Evolutionary conservation across 768 basidiomycete species (phyloP), one percentile per base, ranked within the genome.

Genomic region (Tylopilus plumbeoviolaceoides): DNA sequence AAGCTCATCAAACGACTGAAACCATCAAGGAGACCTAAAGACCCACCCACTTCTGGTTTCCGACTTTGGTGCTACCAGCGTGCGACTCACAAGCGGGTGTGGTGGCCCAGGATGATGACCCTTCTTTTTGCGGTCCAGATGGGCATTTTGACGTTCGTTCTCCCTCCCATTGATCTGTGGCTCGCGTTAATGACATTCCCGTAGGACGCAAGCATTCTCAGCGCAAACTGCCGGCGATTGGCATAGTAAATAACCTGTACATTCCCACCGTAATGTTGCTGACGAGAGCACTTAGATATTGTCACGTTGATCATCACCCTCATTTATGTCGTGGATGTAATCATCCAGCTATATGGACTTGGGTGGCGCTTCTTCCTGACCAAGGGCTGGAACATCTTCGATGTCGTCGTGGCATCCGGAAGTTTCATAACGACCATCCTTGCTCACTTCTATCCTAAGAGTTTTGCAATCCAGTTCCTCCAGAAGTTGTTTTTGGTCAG

Each of bases 321-420:
- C 44, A 64, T 91, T 27, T 97, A 94, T 62, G 72, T 84, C 33
- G 53, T 89, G 52, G 95, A 98, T 66, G 83, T 91, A 28, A 54
- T 73, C 21, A 78, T 95, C 20, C 84, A 93, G n/a, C 74, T 87
- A 42, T 83, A 78, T 60, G 95, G 95, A 2, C 78, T 98, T 3
- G 93, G 95, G 2, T 87, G 85, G 83, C 69, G 68, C 12, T 89
- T 86, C 65, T 97, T 91, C 75, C 78, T 79, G 14, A 81, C 84
- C 25, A 91, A 94, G 59, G 90, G 93, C 8, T 97, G 95, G 94
- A 97, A 95, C 63, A 61, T 92, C 2, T 98, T 94, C 69, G 95
- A 98, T 61, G 70, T 94, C 42, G 62, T 91, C 15, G 85, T 90
- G 25, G 84, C 92, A 12, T 73, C 72, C 4, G 95, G 95, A 6